phyloP scores from a whole-genome alignment of 2,329 filamentous ascomycete species.

The Fusarium sp. region DNA sequence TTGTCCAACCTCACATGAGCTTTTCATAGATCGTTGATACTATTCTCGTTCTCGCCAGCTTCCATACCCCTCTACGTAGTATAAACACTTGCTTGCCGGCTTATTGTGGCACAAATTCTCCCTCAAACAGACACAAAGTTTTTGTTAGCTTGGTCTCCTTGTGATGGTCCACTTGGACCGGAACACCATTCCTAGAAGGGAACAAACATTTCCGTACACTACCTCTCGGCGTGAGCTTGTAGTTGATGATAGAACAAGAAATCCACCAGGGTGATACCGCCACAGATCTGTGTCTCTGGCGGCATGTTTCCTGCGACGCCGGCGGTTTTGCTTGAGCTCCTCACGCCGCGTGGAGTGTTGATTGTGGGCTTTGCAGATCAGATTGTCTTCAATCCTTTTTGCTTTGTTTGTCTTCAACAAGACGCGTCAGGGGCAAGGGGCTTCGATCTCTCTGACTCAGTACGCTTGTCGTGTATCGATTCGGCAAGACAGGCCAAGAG shows the following conservation, averaged over 20 bases:
- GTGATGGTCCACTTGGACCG: constrained; percentile 22
- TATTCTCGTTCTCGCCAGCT: constrained; percentile 24
- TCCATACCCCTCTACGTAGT: background rate
- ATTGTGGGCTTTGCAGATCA: background rate
- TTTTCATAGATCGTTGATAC: constrained; percentile 16
- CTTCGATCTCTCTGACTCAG: constrained; percentile 11
- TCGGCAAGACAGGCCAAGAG: background rate
- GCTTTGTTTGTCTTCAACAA: constrained; percentile 14
- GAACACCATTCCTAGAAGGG: constrained; percentile 1
- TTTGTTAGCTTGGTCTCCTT: background rate
- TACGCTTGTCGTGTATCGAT: background rate
- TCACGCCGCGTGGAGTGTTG: constrained; percentile 1
- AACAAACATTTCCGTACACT: constrained; percentile 3
- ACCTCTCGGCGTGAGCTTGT: constrained; percentile 1
- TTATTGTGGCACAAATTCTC: constrained; percentile 10
- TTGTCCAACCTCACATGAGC: constrained; percentile 15
- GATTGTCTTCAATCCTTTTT: constrained; percentile 13
- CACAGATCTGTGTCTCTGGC: constrained; percentile 9
- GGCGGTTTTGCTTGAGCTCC: constrained; percentile 23
- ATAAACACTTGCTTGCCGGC: background rate
- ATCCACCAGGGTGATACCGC: constrained; percentile 18
- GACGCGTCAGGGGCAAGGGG: constrained; percentile 20
- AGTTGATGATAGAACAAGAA: constrained; percentile 2
- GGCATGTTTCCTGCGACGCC: constrained; percentile 17
- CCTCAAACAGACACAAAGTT: background rate